These are phyloP conservation scores for Chalara sp. DNA, from an alignment of 2,329 filamentous ascomycete species.

Conservation along the genomic window DNA sequence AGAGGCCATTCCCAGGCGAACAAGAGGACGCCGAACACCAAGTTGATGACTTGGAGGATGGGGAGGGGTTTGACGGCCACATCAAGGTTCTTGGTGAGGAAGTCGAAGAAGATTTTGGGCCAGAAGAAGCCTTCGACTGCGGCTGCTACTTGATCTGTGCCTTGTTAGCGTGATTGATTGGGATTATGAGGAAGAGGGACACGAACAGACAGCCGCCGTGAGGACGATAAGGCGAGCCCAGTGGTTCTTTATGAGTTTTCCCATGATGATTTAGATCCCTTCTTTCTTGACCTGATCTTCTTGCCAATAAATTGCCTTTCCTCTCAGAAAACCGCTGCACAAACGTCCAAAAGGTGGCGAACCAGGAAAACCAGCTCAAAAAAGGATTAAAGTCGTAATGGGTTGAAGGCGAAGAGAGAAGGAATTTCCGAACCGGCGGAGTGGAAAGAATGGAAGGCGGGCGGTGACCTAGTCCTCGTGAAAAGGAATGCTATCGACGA, in stretches of 20 bases:
- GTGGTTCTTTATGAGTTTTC: constrained; percentile 98
- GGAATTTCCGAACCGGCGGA: constrained; percentile 48
- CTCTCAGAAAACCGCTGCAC: neutral
- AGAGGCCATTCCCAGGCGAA: constrained; percentile 91
- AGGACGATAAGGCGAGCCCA: constrained; percentile 93
- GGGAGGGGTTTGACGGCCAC: constrained; percentile 81
- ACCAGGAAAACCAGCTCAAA: constrained; percentile 24
- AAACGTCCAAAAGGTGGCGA: constrained; percentile 13
- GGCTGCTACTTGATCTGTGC: constrained; percentile 77
- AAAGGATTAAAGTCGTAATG: constrained; percentile 17
- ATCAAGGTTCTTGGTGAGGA: constrained; percentile 85
- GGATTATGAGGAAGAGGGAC: constrained; percentile 6
- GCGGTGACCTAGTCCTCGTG: too few relatives aligned
- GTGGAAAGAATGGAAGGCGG: constrained; percentile 25
- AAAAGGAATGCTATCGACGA: constrained; percentile 46
- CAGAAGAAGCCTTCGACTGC: constrained; percentile 89
- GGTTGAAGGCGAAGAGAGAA: constrained; percentile 19
- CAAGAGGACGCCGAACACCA: constrained; percentile 71
- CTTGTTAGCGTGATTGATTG: constrained; percentile 3
- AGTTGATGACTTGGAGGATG: constrained; percentile 81
- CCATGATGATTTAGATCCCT: constrained; percentile 63
- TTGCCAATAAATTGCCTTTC: neutral
- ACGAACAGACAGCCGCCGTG: constrained; percentile 57
- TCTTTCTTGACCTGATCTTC: constrained; percentile 14
- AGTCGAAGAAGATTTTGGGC: constrained; percentile 99